Base-by-base conservation (phyloP, 352 stramenopile genomes). In the Phytophthora fragariae region DNA sequence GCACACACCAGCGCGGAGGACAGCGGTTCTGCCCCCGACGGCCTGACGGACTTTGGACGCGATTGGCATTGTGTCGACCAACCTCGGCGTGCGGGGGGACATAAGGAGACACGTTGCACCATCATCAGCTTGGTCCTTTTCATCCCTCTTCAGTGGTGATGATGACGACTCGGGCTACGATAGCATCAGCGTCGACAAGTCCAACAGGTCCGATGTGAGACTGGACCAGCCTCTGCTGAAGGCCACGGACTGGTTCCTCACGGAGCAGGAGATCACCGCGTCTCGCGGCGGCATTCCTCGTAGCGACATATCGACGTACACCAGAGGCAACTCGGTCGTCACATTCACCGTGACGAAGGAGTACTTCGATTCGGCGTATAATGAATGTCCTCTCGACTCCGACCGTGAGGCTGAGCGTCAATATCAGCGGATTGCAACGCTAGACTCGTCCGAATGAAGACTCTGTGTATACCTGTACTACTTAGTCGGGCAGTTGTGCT, bases 181-280 rank as follows among this genome's bases (percentile, higher is more conserved):
- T 15, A 50, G 21, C 9, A 47, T n/a, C 17, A 47, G 7, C 11
- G 58, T 61, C 14, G 58, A 65, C 19, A 50, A 68, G 47, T 72
- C 65, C 3, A 29, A 65, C 31, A 49, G 35, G 1, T 63, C 27
- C 15, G 46, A 69, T 44, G 17, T 60, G 44, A 62, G 35, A 33
- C 57, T 73, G 29, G 44, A 71, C 17, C 85, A 92, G 56, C 83
- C 83, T 17, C 37, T 78, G 15, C 70, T 91, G n/a, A 73, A 84
- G n/a, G 70, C 83, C 10, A 62, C 65, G 4, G 74, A 80, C 39
- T 91, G 85, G 85, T 91, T 92, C 65, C 70, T 92, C 8, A 86
- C 69, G 0, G 68, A 80, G n/a, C 53, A 77, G 17, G 83, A 92
- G 65, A 86, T 92, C 55, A 82, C 76, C 1, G 56, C 11, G 5